A percentile compares a stretch with the other conserved stretches of the same genome.
phyloP scores from a whole-genome alignment of 2,329 filamentous ascomycete species.

The Pseudopithomyces maydicus region DNA sequence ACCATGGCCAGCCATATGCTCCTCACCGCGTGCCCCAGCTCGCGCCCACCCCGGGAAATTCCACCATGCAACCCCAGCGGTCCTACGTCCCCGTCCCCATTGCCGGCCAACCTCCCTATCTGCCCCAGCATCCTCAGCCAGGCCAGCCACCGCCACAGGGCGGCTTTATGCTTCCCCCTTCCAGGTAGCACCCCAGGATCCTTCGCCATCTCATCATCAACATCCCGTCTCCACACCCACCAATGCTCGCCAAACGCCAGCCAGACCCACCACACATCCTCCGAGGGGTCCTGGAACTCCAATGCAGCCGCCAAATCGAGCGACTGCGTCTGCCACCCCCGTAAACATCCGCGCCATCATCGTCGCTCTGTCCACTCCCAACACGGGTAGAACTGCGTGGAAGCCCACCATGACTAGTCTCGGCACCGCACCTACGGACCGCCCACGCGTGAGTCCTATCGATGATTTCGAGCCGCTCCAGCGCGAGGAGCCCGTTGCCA shows the following conservation, averaged over 20 bases:
- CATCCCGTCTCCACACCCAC: conserved; percentile 36
- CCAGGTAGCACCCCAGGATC: conserved; percentile 52
- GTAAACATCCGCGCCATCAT: conserved; percentile 26
- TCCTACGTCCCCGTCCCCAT: conserved; percentile 40
- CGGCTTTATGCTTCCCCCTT: conserved; percentile 56
- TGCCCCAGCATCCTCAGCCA: conserved; percentile 36
- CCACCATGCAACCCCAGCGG: conserved; percentile 37
- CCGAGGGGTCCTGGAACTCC: conserved; percentile 22
- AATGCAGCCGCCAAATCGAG: conserved; percentile 30
- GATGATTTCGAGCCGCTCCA: conserved; percentile 30
- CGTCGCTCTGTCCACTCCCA: conserved; percentile 31
- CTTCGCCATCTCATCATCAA: conserved; percentile 41
- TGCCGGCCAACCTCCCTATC: conserved; percentile 35
- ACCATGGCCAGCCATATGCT: conserved; percentile 28
- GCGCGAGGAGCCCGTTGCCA: conserved; percentile 21
- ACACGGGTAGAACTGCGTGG: conserved; percentile 39
- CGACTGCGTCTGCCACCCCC: conserved; percentile 35
- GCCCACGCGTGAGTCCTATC: conserved; percentile 33
- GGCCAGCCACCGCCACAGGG: conserved; percentile 48
- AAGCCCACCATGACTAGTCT: conserved; percentile 26
- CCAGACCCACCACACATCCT: conserved; percentile 15
- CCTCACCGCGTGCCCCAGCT: conserved; percentile 32
- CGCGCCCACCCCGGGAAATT: conserved; percentile 29
- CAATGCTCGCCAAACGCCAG: conserved; percentile 18
- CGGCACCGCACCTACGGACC: conserved; percentile 20